Percentiles rank a stretch among this genome's conserved stretches.
These are phyloP conservation scores for Tuber magnatum DNA, from an alignment of 495 filamentous ascomycete genomes.

Conservation along the genomic window DNA sequence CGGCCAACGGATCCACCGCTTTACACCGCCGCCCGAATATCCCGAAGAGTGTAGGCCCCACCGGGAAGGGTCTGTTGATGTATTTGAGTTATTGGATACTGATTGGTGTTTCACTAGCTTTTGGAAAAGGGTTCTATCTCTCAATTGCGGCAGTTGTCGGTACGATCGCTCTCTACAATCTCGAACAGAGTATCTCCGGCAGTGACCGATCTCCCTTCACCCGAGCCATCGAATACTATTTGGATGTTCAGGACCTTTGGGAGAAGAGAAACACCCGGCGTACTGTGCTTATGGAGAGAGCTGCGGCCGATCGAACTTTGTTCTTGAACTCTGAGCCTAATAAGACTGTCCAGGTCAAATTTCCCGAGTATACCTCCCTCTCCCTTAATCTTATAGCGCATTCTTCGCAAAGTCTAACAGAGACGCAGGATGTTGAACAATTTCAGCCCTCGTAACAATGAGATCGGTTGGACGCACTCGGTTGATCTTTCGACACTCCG, in stretches of 20 bases:
- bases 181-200: conserved; percentile 47
- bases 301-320: conserved; percentile 59
- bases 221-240: conserved; percentile 53
- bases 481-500: conserved; percentile 23
- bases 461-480: conserved; percentile 29
- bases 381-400: neutral
- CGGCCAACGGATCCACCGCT: conserved; percentile 5
- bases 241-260: conserved; percentile 47
- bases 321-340: conserved; percentile 52
- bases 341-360: conserved; percentile 51
- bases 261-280: conserved; percentile 58
- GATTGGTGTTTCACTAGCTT: conserved; percentile 17
- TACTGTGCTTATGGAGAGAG: conserved; percentile 60
- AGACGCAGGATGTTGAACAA: conserved; percentile 28
- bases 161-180: conserved; percentile 53
- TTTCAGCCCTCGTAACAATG: conserved; percentile 32
- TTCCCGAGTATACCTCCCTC: conserved; percentile 58
- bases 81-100: conserved; percentile 1
- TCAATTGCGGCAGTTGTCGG: conserved; percentile 54
- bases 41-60: conserved; percentile 19
- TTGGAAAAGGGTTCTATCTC: conserved; percentile 54
- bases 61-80: neutral
- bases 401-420: conserved; percentile 7
- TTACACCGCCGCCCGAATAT: neutral
- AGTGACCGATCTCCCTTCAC: conserved; percentile 52